Evolutionary conservation across 2,329 filamentous ascomycete species (phyloP), one percentile per base, ranked within the genome.

Genomic region (Didymella segeticola): DNA sequence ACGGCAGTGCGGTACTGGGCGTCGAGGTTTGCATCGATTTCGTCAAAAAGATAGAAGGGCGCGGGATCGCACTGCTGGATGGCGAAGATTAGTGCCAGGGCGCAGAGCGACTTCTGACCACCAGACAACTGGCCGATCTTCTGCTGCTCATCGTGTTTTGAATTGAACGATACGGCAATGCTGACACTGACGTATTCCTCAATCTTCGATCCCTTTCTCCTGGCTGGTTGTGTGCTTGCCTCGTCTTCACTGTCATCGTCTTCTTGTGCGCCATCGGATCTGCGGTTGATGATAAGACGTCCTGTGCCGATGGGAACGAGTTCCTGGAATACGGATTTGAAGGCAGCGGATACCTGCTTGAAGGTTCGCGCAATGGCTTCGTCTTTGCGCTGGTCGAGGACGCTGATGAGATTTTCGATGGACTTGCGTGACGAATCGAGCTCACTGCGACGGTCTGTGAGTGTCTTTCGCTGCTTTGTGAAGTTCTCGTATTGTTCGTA

Each of bases 401-500:
- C 90, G 56, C 89, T 87, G 54, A 99, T 96, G 22, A 99, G 86
- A 64, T 96, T 91, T 70, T 96, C 89, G 64, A 99, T 99, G 1
- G 91, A 93, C 29, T 82, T 83, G 63, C 96, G 91, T 2, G 90
- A 93, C 12, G 86, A 87, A 66, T 96, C 91, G 10, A 99, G 86
- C 73, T 98, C 95, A 65, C 88, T 85, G 43, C 93, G 86, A 63
- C 95, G 89, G 69, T 90, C 89, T 43, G 90, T 89, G 15, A 99
- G 82, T 19, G 89, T 89, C 58, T 96, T 93, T 52, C 96, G 89
- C 76, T 97, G 91, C 43, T 88, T 89, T 7, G 93, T 97, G 74
- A 98, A 99, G 78, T 88, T 96, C 78, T 93, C 96, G 80, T 98
- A 99, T 75, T 99, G 95, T 77, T 99, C 96, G 71, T 98, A 96